phyloP scores from a whole-genome alignment of 192 early-diverging fungal species.

The Funneliformis mosseae region DNA sequence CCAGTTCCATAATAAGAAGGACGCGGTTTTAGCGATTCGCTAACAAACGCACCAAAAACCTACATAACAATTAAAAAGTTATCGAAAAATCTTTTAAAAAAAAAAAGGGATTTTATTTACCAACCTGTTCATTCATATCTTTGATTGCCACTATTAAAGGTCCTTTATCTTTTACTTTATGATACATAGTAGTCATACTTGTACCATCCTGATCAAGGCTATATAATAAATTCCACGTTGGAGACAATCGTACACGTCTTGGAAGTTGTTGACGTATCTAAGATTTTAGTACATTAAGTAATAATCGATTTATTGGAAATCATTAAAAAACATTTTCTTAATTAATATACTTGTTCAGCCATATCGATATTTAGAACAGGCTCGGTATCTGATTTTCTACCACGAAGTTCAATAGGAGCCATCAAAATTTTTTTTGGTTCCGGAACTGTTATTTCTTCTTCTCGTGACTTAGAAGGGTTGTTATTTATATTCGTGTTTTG shows the following conservation, averaged over 20 bases:
- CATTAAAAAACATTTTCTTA: conserved; percentile 2
- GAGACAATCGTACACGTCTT: conserved; percentile 71
- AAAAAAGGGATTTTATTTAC: neutral
- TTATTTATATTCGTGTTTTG: neutral
- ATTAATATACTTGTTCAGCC: conserved; percentile 51
- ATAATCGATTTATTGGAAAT: neutral
- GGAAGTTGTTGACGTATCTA: conserved; percentile 82
- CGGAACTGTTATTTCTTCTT: neutral
- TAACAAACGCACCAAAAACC: conserved; percentile 81
- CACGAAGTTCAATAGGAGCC: conserved; percentile 43
- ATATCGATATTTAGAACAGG: conserved; percentile 46
- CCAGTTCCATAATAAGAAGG: conserved; percentile 81
- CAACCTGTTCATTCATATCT: conserved; percentile 57
- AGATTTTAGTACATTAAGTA: neutral
- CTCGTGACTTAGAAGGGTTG: neutral
- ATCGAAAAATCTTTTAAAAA: neutral
- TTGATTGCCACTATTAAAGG: conserved; percentile 72
- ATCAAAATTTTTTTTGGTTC: conserved; percentile 7
- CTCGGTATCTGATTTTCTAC: conserved; percentile 47
- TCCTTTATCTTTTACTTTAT: conserved; percentile 62
- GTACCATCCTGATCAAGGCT: conserved; percentile 94
- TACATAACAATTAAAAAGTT: conserved; percentile 37
- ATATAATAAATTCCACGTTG: conserved; percentile 83
- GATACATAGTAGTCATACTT: conserved; percentile 81
- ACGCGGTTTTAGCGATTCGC: conserved; percentile 62